These are phyloP conservation scores for Elongisporangium prolatum DNA, from an alignment of 352 stramenopile genomes.

Conservation along the genomic window DNA sequence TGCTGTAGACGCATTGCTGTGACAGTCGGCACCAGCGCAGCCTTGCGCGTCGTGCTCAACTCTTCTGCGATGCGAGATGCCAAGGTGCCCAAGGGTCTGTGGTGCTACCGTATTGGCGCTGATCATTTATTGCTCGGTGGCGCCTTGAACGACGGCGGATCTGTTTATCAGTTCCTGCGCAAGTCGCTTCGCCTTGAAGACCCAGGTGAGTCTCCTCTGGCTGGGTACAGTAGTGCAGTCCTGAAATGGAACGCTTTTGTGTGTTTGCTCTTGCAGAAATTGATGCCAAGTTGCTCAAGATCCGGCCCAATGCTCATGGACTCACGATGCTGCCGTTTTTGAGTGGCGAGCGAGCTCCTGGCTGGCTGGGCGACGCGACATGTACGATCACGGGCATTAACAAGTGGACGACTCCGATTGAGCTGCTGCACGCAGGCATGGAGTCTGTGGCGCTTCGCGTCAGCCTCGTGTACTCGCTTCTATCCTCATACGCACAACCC, in stretches of 20 bases:
- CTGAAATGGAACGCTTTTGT: neutral
- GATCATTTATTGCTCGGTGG: constrained; percentile 89
- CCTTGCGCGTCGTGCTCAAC: constrained; percentile 86
- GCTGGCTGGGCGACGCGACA: constrained; percentile 87
- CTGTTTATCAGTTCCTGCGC: constrained; percentile 90
- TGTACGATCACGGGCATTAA: constrained; percentile 91
- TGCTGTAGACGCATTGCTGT: constrained; percentile 82
- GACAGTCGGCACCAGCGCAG: constrained; percentile 93
- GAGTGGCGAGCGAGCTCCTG: constrained; percentile 90
- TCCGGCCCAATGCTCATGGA: constrained; percentile 55
- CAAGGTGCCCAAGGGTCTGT: constrained; percentile 88
- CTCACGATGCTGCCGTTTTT: constrained; percentile 92
- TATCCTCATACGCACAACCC: constrained; percentile 38
- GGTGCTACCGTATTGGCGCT: constrained; percentile 91
- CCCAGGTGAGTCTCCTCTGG: constrained; percentile 24
- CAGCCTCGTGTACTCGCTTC: constrained; percentile 73
- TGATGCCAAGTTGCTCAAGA: constrained; percentile 31
- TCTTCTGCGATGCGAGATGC: constrained; percentile 34
- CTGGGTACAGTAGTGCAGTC: no score
- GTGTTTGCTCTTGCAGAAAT: constrained; percentile 7
- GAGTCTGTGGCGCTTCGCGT: constrained; percentile 91
- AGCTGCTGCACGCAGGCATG: constrained; percentile 88
- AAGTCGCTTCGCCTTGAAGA: constrained; percentile 59
- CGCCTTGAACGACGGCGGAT: constrained; percentile 95
- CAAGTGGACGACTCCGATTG: constrained; percentile 83